These are phyloP conservation scores for Coriolopsis trogii DNA, from an alignment of 1,284 basidiomycete genomes.

Conservation along the genomic window DNA sequence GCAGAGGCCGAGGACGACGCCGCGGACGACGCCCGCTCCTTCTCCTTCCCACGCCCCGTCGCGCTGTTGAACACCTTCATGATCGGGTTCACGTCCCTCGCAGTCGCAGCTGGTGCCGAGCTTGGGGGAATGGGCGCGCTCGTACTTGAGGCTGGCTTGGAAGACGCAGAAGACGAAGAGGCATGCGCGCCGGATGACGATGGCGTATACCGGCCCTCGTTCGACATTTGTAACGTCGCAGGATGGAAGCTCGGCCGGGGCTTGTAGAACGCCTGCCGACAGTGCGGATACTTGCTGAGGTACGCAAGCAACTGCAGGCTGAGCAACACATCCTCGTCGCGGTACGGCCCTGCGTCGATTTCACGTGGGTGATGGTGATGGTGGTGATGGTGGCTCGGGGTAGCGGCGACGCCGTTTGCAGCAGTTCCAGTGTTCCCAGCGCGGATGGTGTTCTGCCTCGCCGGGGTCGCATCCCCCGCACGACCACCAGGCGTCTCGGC, in stretches of 20 bases:
- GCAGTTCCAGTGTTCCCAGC: slow-evolving; percentile 17
- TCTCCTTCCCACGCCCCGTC: slow-evolving; percentile 38
- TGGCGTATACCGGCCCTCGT: slow-evolving; percentile 9
- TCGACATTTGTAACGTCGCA: slow-evolving; percentile 50
- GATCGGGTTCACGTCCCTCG: slow-evolving; percentile 34
- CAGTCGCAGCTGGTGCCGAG: slow-evolving; percentile 5
- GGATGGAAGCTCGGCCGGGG: slow-evolving; percentile 76
- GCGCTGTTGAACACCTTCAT: slow-evolving; percentile 36
- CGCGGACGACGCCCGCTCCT: slow-evolving; percentile 27
- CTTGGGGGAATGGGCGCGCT: slow-evolving; percentile 10
- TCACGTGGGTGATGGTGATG: slow-evolving; percentile 39
- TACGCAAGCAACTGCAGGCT: slow-evolving; percentile 94
- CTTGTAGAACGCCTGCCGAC: slow-evolving; percentile 95
- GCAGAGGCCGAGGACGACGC: slow-evolving; percentile 22
- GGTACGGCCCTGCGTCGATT: slow-evolving; percentile 66
- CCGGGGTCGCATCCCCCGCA: slow-evolving; percentile 7
- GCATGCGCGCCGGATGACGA: slow-evolving; percentile 1
- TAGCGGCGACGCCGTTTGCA: background rate
- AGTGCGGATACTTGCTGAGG: slow-evolving; percentile 97
- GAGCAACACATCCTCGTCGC: slow-evolving; percentile 94
- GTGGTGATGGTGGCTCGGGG: slow-evolving; percentile 21
- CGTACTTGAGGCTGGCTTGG: background rate
- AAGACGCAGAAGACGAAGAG: background rate
- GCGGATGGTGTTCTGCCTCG: slow-evolving; percentile 16
- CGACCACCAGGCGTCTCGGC: slow-evolving; percentile 2